A percentile compares a stretch with the other conserved stretches of the same genome.
Conservation (phyloP, 2,329 filamentous ascomycete genomes). For the Pseudogymnoascus sp. region DNA sequence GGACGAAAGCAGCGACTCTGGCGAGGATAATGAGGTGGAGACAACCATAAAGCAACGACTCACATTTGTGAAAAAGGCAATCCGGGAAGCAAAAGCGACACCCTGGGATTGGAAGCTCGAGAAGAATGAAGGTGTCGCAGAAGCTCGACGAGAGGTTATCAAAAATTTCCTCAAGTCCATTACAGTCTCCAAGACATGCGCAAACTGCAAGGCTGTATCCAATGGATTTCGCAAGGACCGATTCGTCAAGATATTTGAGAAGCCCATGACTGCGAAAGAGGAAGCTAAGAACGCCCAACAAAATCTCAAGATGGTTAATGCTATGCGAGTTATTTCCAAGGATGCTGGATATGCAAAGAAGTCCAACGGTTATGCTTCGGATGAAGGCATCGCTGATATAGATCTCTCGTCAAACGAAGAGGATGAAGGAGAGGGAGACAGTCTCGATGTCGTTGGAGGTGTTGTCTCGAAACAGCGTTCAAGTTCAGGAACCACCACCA, state of each 20-base stretch:
- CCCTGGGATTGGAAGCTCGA: conserved; percentile 35
- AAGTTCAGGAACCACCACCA: conserved; percentile 28
- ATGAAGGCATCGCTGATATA: conserved; percentile 65
- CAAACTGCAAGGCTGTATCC: conserved; percentile 58
- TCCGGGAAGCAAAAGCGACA: conserved; percentile 47
- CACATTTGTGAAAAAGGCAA: conserved; percentile 63
- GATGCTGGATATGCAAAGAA: conserved; percentile 34
- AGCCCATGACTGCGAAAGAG: conserved; percentile 65
- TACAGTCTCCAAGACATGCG: conserved; percentile 60
- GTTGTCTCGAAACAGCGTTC: conserved; percentile 36
- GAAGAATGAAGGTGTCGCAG: conserved; percentile 78
- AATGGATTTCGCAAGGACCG: conserved; percentile 82
- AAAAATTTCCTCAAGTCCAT: conserved; percentile 75
- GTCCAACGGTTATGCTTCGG: conserved; percentile 35
- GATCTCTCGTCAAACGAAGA: conserved; percentile 43
- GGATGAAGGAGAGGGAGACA: conserved; percentile 36
- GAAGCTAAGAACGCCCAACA: conserved; percentile 66
- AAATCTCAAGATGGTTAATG: conserved; percentile 41
- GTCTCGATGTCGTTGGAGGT: conserved; percentile 46
- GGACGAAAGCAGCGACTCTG: conserved; percentile 21
- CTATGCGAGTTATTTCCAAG: conserved; percentile 32
- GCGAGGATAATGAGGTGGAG: conserved; percentile 32
- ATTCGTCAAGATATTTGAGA: conserved; percentile 90
- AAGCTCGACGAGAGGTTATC: conserved; percentile 66
- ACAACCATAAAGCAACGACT: conserved; percentile 47